Conservation (phyloP, 495 filamentous ascomycete species). For the Neurospora sp. region DNA sequence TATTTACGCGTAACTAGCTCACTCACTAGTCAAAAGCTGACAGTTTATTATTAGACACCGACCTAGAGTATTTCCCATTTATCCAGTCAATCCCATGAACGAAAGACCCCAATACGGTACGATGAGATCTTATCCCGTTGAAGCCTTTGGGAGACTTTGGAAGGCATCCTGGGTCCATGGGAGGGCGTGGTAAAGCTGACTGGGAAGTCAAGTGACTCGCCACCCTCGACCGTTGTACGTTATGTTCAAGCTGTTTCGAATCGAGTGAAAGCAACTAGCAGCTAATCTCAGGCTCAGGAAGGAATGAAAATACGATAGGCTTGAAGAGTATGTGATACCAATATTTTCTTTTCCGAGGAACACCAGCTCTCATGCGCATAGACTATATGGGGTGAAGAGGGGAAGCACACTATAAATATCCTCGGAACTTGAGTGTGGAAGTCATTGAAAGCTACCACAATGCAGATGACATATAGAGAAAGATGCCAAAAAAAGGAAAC, state of each 20-base stretch:
- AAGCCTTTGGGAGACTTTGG: not conserved
- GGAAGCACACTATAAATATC: not conserved
- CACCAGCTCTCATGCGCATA: not conserved
- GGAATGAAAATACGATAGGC: no score
- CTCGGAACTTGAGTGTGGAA: not conserved
- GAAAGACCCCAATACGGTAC: not conserved
- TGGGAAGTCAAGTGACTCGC: not conserved
- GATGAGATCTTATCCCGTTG: not conserved
- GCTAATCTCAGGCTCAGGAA: no score
- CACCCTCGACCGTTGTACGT: not conserved
- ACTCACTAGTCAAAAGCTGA: not conserved
- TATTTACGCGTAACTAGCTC: not conserved
- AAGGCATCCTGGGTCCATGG: not conserved
- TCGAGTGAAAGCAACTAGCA: not conserved
- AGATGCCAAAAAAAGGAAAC: not conserved
- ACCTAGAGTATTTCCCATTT: not conserved
- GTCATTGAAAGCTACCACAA: not conserved
- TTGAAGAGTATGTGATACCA: no score
- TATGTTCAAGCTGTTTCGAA: not conserved
- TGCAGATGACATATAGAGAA: not conserved
- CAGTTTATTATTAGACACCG: not conserved
- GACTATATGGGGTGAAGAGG: not conserved
- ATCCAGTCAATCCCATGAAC: not conserved
- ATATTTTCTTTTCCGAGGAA: no score
- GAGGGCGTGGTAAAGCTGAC: not conserved